Base-by-base conservation (phyloP, 805 yeast species). In the Candida khao-thaluensis region DNA sequence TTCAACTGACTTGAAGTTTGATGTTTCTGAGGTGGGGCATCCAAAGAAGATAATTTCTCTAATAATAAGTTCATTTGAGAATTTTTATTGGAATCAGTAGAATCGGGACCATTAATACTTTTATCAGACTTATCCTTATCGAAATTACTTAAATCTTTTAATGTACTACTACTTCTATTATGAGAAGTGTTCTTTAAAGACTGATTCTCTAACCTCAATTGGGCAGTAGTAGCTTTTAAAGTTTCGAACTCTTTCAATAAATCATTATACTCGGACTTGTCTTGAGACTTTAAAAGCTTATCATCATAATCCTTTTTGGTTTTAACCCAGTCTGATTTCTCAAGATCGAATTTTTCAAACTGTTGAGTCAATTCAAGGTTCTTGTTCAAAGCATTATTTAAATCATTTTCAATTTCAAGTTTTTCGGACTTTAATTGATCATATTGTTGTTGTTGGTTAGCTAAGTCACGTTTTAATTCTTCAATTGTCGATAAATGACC, bases 171-270 rank as follows among this genome's bases (percentile, higher is more conserved):
- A 22, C 30, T 27, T 35, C 51, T 37, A 7, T 38, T 42, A 26
- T 47, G 48, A 2, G 52, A 35, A 17, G 47, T 38, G 28, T 50
- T 56, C 49, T 65, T 66, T 43, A 68, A 54, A 5, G 66, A 53
- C 43, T 64, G 66, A 38, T 61, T 64, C 38, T 67, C 72, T 34
- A 65, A 54, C 32, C 67, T 52, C 32, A 68, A 57, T 14, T 62
- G 54, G 4, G 71, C 64, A 35, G 53, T 57, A 5, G 54, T 39
- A 3, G 64, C 33, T 34, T 60, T 64, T 39, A 65, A 48, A 8
- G 48, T 36, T 22, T 63, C 66, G 18, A 57, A 39, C 24, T 66
- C 69, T 31, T 49, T 46, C 10, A 37, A 17, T 12, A 50, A 38
- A 28, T 47, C 41, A 29, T 39, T 24, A 22, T 23, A 26, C 4